Base-by-base conservation (phyloP, 129 eudicot genomes). In the Smallanthus sonchifolius region DNA sequence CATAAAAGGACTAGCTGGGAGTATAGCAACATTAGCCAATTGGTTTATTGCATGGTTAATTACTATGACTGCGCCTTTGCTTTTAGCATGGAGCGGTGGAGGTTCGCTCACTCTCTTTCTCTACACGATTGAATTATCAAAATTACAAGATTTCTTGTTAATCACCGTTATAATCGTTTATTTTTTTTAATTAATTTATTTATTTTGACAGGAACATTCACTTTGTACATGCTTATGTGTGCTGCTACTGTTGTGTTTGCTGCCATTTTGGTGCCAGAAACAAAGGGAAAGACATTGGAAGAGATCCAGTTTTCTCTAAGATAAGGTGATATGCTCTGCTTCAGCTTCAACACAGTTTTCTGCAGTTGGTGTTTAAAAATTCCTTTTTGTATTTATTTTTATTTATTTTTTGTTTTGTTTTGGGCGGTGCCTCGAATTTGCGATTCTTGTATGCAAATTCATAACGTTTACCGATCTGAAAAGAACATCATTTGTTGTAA, bases 1-100 rank as follows among this genome's bases (percentile, higher is more conserved):
- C 69, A 93, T 93, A 9, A 93, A 93, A 80, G 92, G 98, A 55
- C 89, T 93, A n/a, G 98, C 97, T 59, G 98, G 98, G 77, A 90
- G 97, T 86, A 70, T 84, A 15, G 97, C 98, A 57, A 90, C 98
- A 37, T 68, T 93, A 54, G 71, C 80, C 47, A 93, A 93, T 72
- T 93, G 98, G 98, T 86, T 82, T 42, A 67, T 44, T 51, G 90
- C 98, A 3, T 93, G 95, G 95, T 19, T 86, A 32, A 81, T 93
- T 61, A 93, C 98, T 4, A 36, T 88, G 89, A 90, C 96, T 48
- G 98, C 97, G 6, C 96, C 96, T 54, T 52, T 90, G 83, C 79
- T 90, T 19, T 87, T 93, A 81, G 45, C 81, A 65, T 93, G 98
- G 98, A 93, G 87, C 56, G 72, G 89, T 74, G 98, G 92, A 93